These are phyloP conservation scores for Chlorella variabilis DNA, from an alignment of 163 green algal species.

Conservation along the genomic window DNA sequence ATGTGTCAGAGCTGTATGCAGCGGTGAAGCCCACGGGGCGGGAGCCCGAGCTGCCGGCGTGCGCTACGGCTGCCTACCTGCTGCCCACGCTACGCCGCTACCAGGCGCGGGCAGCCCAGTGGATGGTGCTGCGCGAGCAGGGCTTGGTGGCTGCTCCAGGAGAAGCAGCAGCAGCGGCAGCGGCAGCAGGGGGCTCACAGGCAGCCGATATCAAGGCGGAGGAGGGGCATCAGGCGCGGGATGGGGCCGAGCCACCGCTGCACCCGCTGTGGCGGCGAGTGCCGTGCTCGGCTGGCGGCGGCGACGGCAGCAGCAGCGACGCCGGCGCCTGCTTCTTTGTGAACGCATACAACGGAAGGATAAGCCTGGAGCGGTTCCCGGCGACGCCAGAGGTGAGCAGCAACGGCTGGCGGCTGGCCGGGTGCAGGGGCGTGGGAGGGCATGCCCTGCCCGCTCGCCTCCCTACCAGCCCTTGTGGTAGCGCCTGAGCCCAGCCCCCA, in stretches of 20 bases:
- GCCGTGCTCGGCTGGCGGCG: constrained; percentile 2
- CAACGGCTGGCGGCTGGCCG: background rate
- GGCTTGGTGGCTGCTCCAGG: too few species aligned
- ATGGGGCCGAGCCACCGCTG: constrained; percentile 13
- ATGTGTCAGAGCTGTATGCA: constrained; percentile 65
- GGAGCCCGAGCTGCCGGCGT: constrained; percentile 55
- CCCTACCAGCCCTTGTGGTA: too few species aligned
- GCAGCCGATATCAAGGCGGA: background rate
- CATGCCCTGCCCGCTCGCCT: too few species aligned
- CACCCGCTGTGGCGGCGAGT: constrained; percentile 69
- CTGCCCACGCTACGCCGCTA: constrained; percentile 76
- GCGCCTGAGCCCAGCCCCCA: too few species aligned
- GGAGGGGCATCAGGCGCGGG: constrained; percentile 17
- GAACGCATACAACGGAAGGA: constrained; percentile 52
- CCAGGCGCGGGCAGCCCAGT: constrained; percentile 61
- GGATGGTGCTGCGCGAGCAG: constrained; percentile 77
- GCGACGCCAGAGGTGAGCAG: constrained; percentile 16
- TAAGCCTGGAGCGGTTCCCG: constrained; percentile 42
- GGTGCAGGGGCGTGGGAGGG: too few species aligned
- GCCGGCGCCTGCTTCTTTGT: constrained; percentile 47
- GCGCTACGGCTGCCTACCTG: constrained; percentile 44
- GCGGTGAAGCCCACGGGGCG: constrained; percentile 61
- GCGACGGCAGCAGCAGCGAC: background rate
- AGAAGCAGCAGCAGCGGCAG: background rate
- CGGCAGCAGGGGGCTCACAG: background rate